These are phyloP conservation scores for Ophiostoma novo-ulmi DNA, from an alignment of 2,329 filamentous ascomycete species.

Conservation along the genomic window DNA sequence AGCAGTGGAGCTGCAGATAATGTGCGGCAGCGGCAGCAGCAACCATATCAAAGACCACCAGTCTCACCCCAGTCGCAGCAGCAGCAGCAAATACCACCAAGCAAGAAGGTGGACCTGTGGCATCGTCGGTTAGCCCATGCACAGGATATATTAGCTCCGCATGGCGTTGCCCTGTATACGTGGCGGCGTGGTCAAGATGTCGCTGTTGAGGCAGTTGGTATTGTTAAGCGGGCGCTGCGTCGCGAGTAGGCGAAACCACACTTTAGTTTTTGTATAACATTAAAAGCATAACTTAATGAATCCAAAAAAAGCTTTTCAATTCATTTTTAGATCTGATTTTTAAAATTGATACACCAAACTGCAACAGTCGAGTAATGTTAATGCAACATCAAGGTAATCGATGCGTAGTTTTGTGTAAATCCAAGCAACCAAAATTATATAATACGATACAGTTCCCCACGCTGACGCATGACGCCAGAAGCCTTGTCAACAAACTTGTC, in stretches of 20 bases:
- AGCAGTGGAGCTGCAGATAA: conserved; percentile 2
- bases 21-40: conserved; percentile 23
- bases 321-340: not conserved
- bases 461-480: conserved; percentile 28
- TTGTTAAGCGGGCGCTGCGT: conserved; percentile 51
- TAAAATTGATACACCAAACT: too few relatives aligned
- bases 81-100: conserved; percentile 33
- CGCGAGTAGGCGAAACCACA: not conserved
- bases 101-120: conserved; percentile 71
- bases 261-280: not conserved
- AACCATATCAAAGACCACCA: conserved; percentile 22
- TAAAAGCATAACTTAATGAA: not conserved
- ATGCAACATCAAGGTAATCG: too few relatives aligned
- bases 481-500: conserved; percentile 33
- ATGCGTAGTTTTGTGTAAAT: not conserved
- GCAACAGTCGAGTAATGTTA: too few relatives aligned
- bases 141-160: conserved; percentile 54
- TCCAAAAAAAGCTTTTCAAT: not conserved
- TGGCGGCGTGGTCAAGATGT: conserved; percentile 72
- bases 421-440: not conserved
- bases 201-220: conserved; percentile 56
- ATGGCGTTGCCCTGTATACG: conserved; percentile 63
- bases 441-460: conserved; percentile 26
- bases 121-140: conserved; percentile 61
- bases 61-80: conserved; percentile 23